Conservation (phyloP, 192 early-diverging fungal species). For the Gonapodya prolifera region DNA sequence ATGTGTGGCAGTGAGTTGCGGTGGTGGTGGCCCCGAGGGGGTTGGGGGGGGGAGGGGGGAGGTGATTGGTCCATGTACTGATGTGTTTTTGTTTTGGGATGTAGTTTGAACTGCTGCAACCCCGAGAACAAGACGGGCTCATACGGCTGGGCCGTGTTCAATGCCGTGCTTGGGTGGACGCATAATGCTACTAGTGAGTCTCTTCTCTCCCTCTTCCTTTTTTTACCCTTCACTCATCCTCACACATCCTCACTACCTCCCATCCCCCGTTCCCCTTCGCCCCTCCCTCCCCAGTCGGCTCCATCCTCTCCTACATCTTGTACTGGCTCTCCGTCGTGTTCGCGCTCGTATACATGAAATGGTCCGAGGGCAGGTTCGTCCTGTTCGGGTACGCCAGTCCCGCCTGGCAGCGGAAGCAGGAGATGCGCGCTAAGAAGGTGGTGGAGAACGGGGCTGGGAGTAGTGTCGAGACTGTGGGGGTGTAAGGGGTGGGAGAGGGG, state of each 20-base stretch:
- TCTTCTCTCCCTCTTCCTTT: no score
- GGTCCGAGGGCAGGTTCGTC: constrained; percentile 5
- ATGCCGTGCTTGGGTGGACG: constrained; percentile 65
- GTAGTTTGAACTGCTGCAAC: constrained; percentile 52
- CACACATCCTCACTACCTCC: no score
- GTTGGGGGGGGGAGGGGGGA: constrained; percentile 46
- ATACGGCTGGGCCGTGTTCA: constrained; percentile 57
- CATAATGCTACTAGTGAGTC: constrained; percentile 59
- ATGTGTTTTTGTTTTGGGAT: no score
- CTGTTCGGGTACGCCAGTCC: no score
- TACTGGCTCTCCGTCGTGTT: constrained; percentile 58
- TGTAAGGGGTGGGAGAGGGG: no score
- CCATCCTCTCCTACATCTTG: constrained; percentile 60
- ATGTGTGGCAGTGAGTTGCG: constrained; percentile 10
- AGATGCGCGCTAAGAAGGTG: no score
- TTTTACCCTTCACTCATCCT: no score
- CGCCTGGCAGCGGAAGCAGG: no score
- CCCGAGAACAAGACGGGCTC: constrained; percentile 25
- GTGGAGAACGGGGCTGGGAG: no score
- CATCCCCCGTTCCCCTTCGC: no score
- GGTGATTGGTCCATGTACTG: constrained; percentile 38
- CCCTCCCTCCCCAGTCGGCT: no score
- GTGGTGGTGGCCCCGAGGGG: constrained; percentile 48
- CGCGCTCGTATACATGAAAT: constrained; percentile 32
- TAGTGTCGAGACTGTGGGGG: no score